Percentiles rank a stretch among this genome's conserved stretches.
Conservation (phyloP, 2,329 filamentous ascomycete species). For the Torrubiellomyces zombiae region DNA sequence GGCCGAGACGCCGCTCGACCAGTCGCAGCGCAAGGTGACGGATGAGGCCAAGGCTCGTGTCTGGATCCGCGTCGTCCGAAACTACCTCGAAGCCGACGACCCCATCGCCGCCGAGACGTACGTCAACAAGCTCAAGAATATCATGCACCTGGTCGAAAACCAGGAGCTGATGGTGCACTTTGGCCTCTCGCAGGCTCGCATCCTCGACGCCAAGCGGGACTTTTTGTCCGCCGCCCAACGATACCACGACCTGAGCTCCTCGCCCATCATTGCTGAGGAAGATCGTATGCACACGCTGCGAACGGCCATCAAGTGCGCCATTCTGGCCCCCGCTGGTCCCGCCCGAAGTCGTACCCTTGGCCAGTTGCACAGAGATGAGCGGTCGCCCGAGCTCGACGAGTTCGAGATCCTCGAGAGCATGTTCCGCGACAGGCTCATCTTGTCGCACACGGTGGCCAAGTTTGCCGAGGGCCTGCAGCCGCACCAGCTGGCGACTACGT, state of each 20-base stretch:
- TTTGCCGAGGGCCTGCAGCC: constrained; percentile 68
- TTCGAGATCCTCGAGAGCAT: constrained; percentile 92
- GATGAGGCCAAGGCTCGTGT: constrained; percentile 68
- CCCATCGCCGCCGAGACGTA: constrained; percentile 70
- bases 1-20: constrained; percentile 74
- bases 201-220: constrained; percentile 75
- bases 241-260: constrained; percentile 77
- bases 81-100: constrained; percentile 90
- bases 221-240: constrained; percentile 78
- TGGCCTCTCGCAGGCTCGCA: constrained; percentile 78
- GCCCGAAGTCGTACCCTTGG: constrained; percentile 64
- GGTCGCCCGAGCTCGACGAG: constrained; percentile 57
- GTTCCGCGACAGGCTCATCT: constrained; percentile 76
- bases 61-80: constrained; percentile 87
- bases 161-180: constrained; percentile 68
- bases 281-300: constrained; percentile 73
- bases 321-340: constrained; percentile 82
- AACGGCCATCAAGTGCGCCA: constrained; percentile 80
- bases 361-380: constrained; percentile 85
- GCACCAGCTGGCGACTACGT: constrained; percentile 79
- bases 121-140: constrained; percentile 87
- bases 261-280: constrained; percentile 61
- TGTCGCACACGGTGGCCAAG: constrained; percentile 64
- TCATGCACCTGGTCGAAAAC: constrained; percentile 65
- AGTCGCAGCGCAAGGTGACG: constrained; percentile 67